Conservation (phyloP, 768 basidiomycete genomes). For the Lentinus tigrinus region DNA sequence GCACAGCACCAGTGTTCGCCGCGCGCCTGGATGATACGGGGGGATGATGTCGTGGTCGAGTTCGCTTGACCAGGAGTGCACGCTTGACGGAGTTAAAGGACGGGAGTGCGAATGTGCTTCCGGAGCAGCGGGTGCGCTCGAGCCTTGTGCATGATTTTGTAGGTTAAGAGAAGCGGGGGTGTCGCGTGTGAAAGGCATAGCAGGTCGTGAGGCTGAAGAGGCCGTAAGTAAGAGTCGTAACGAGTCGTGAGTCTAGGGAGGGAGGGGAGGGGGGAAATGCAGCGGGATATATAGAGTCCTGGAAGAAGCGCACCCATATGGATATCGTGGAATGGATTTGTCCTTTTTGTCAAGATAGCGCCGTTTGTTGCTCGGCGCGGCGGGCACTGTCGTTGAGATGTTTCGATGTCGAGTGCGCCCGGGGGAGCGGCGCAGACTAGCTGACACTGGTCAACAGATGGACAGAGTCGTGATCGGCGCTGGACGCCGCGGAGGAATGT, state of each 20-base stretch:
- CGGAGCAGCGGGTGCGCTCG: neutral
- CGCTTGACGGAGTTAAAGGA: constrained; percentile 12
- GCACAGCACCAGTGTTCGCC: constrained; percentile 64
- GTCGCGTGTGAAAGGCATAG: constrained; percentile 1
- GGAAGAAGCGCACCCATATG: constrained; percentile 5
- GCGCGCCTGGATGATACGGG: constrained; percentile 12
- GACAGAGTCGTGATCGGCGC: constrained; percentile 1
- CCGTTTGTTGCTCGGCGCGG: neutral
- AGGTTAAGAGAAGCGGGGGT: neutral
- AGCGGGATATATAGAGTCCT: neutral
- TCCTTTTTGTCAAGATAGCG: neutral
- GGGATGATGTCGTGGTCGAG: constrained; percentile 24
- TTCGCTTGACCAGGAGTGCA: constrained; percentile 13
- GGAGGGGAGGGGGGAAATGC: neutral
- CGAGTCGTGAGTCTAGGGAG: neutral
- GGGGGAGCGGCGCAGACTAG: constrained; percentile 3
- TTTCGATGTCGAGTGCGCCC: neutral
- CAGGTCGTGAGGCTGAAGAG: constrained; percentile 6
- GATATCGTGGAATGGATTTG: neutral
- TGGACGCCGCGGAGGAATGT: neutral
- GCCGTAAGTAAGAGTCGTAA: constrained; percentile 1
- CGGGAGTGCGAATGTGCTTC: constrained; percentile 4
- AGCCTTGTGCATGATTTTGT: neutral
- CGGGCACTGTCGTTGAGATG: neutral
- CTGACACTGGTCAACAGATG: neutral